Evolutionary conservation across 352 stramenopile species (phyloP), one percentile per base, ranked within the genome.

Genomic region (Phytophthora brassicae): DNA sequence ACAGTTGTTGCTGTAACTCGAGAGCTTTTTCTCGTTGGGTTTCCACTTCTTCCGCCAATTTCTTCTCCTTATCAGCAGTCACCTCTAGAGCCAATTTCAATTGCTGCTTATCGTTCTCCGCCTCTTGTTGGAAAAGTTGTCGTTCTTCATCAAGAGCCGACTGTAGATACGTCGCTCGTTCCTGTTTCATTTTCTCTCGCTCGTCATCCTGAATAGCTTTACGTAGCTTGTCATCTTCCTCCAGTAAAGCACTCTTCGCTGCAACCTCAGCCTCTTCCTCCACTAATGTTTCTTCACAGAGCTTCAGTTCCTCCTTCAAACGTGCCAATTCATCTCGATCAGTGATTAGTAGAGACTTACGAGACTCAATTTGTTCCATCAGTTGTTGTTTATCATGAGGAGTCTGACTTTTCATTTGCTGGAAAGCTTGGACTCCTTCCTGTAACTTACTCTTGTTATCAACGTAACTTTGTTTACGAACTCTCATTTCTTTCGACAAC

Each of bases 191-290:
- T 48, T 93, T 92, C 45, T 90, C 71, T n/a, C 84, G 78, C 56
- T 93, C 84, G 42, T 91, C 84, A 14, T 90, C 81, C 33, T 93
- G 82, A 14, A 93, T 93, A 2, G 80, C 82, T 42, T 81, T 75
- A 20, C 82, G 74, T 16, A 93, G 58, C 54, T 89, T 88, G 41
- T 93, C 82, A 48, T 93, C 81, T 59, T 93, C 81, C 17, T 89
- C 79, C 26, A 93, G 56, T n/a, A 93, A 67, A 36, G 78, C 80
- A 23, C 75, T 89, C 53, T 88, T 88, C 11, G 84, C 78, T 22
- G 78, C 77, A 29, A 90, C 68, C 31, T 92, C 84, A 16, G 82
- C 84, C 57, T 92, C 75, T 65, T 90, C 81, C 29, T 91, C 82
- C 3, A 90, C 80, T 6, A 91, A 69, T 9, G 72, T 74, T 14